Conservation (phyloP, 805 yeast genomes). For the Yarrowia keelungensis region DNA sequence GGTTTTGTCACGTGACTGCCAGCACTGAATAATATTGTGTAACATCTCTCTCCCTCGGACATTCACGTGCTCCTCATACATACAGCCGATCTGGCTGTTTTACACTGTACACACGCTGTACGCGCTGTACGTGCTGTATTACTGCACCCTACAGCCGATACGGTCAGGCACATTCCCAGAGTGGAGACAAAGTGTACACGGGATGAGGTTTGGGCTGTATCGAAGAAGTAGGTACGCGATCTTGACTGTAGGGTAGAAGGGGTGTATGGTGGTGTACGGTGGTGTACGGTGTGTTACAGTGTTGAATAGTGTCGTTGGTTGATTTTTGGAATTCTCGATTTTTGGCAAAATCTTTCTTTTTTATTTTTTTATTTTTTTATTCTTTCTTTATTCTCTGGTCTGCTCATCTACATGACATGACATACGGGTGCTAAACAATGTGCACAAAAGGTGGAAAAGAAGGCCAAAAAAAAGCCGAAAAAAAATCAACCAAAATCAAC, state of each 20-base stretch:
- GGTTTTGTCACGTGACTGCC: not conserved
- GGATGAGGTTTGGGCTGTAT: not conserved
- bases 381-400: not conserved
- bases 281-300: too few relatives aligned
- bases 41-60: too few relatives aligned
- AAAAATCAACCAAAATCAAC: not conserved
- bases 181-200: not conserved
- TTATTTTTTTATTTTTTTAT: too few relatives aligned
- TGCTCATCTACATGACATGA: slow-evolving; percentile 6
- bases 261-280: too few relatives aligned
- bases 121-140: not conserved
- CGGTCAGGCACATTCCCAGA: not conserved
- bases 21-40: too few relatives aligned
- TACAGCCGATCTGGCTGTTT: not conserved
- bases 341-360: too few relatives aligned
- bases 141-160: not conserved
- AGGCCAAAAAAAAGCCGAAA: not conserved
- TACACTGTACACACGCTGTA: not conserved
- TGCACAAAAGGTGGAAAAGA: too few relatives aligned
- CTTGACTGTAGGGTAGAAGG: not conserved
- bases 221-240: not conserved
- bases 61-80: not conserved
- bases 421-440: not conserved
- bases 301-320: too few relatives aligned
- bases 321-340: too few relatives aligned